Base-by-base conservation (phyloP, 805 yeast genomes). In the Yarrowia sp. region DNA sequence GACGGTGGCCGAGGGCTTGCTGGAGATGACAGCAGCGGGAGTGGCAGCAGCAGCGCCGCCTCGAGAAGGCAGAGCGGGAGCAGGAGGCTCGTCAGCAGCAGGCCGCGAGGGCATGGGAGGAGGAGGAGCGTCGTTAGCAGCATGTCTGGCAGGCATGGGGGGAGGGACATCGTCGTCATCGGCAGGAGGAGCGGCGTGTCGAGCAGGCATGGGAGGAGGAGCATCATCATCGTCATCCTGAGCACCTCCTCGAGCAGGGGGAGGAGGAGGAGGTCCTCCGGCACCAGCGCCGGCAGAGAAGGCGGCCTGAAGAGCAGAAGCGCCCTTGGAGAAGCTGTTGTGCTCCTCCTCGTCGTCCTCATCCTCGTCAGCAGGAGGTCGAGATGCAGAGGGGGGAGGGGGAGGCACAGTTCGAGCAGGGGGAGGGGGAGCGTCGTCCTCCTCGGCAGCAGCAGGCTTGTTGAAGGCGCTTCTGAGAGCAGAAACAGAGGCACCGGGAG, bases 1-100 rank as follows among this genome's bases (percentile, higher is more conserved):
- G 5, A 95, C 98, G 70, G 86, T 77, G 1, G 98, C 99, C 42
- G 82, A 77, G 49, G 70, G 70, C 16, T 73, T 67, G 22, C 67
- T 19, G 42, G 74, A 71, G 35, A 76, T 71, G 41, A 64, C 69
- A 7, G 70, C 70, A 52, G 77, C 72, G 35, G 74, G 76, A n/a
- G 75, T 76, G 35, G 74, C 73, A 68, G 45, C 74, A 32, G 52
- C 50, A 36, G 67, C 70, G 26, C 67, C 71, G 11, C 55, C 68
- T 42, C 70, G 15, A 12, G 70, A 49, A 56, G 73, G 70, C 16
- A 43, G 65, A 19, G 68, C 71, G 19, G 75, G 71, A 16, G 73
- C 74, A 16, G 77, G 73, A 32, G 74, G 71, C 38, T 61, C 71
- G 19, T 61, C 56, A 19, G 16, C 56, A 4, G 15, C 48, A 22